A percentile compares a stretch with the other conserved stretches of the same genome.
These are phyloP conservation scores for Claviceps quebecensis DNA, from an alignment of 2,329 filamentous ascomycete genomes.

Conservation along the genomic window DNA sequence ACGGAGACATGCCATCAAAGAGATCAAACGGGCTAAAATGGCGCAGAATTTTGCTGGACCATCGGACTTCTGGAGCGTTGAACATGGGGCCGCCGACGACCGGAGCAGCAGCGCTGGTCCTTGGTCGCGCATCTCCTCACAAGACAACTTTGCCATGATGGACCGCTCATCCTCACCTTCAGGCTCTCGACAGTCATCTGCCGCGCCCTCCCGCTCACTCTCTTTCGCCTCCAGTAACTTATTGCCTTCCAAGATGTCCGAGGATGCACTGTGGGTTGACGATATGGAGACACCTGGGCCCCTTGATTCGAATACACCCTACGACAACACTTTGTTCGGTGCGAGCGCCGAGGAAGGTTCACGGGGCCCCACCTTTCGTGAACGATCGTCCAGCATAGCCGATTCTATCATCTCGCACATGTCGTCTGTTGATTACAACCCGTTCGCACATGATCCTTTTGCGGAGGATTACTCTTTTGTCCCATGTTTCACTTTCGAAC, in stretches of 20 bases:
- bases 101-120: slow-evolving; percentile 25
- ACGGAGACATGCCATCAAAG: slow-evolving; percentile 42
- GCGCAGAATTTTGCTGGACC: slow-evolving; percentile 34
- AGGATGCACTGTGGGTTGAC: slow-evolving; percentile 27
- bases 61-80: slow-evolving; percentile 68
- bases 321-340: slow-evolving; percentile 69
- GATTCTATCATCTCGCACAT: slow-evolving; percentile 62
- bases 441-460: slow-evolving; percentile 47
- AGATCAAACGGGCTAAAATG: slow-evolving; percentile 42
- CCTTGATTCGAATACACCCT: slow-evolving; percentile 36
- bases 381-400: slow-evolving; percentile 65
- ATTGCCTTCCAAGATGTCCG: slow-evolving; percentile 20
- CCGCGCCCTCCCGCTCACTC: slow-evolving; percentile 31
- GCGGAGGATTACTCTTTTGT: slow-evolving; percentile 88
- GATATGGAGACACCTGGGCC: slow-evolving; percentile 41
- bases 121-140: slow-evolving; percentile 28
- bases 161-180: slow-evolving; percentile 24
- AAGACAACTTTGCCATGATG: slow-evolving; percentile 24
- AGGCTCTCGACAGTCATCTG: slow-evolving; percentile 28
- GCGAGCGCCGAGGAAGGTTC: slow-evolving; percentile 47
- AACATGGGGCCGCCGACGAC: slow-evolving; percentile 54
- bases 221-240: slow-evolving; percentile 27
- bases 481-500: slow-evolving; percentile 75
- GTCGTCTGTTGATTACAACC: slow-evolving; percentile 48
- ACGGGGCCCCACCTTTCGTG: slow-evolving; percentile 41